Percentiles rank a stretch among this genome's conserved stretches.
Evolutionary conservation across 371 early-diverging fungal genomes (phyloP).

Genomic region (Mucor plumbeus): DNA sequence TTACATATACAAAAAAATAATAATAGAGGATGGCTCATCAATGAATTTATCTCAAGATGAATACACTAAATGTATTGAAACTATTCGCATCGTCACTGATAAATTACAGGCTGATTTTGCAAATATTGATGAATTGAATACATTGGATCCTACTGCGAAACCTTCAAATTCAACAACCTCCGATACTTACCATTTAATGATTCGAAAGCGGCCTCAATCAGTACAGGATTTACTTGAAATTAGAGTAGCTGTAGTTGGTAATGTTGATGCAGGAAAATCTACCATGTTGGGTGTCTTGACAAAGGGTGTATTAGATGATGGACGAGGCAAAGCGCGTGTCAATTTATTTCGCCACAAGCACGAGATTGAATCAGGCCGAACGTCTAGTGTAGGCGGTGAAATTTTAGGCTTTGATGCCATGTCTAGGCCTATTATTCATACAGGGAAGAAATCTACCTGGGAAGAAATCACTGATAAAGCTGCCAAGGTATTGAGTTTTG

Average conservation of each 20-base stretch:
- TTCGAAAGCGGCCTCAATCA: constrained; percentile 70
- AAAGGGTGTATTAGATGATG: constrained; percentile 89
- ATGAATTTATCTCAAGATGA: constrained; percentile 73
- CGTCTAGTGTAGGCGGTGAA: constrained; percentile 91
- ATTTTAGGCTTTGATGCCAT: constrained; percentile 85
- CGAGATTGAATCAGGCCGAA: constrained; percentile 91
- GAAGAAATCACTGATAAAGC: constrained; percentile 79
- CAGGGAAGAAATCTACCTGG: constrained; percentile 70
- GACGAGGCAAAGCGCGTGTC: constrained; percentile 89
- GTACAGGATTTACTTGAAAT: constrained; percentile 84
- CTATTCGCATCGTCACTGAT: constrained; percentile 50
- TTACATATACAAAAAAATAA: neutral
- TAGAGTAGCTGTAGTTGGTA: constrained; percentile 90
- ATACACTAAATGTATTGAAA: constrained; percentile 52
- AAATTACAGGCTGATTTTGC: constrained; percentile 68
- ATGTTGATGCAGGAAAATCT: constrained; percentile 82
- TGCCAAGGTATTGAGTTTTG: constrained; percentile 84
- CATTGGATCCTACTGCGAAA: constrained; percentile 22
- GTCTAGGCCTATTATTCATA: constrained; percentile 51
- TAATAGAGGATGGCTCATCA: constrained; percentile 69
- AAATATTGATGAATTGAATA: constrained; percentile 59
- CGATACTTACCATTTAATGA: constrained; percentile 61
- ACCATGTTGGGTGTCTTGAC: constrained; percentile 92
- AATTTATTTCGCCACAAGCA: constrained; percentile 93
- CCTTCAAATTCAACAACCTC: neutral